A percentile compares a stretch with the other conserved stretches of the same genome.
phyloP scores from a whole-genome alignment of 768 basidiomycete species.

The Agrocybe pediades region DNA sequence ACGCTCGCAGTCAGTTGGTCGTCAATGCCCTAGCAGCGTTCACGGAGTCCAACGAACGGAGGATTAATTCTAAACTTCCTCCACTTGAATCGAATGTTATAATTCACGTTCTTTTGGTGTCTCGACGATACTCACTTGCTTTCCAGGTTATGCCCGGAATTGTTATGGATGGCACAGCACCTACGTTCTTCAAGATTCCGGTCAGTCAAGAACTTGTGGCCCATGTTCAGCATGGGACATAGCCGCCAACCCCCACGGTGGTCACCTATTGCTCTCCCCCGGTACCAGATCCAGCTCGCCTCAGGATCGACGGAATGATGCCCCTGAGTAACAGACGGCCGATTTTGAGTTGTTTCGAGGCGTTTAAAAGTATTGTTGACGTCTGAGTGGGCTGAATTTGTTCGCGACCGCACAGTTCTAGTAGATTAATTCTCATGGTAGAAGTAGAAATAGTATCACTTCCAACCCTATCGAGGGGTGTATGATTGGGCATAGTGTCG shows the following conservation, averaged over 20 bases:
- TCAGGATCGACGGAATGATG: constrained; percentile 31
- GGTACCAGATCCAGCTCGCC: constrained; percentile 19
- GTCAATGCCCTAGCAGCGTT: constrained; percentile 26
- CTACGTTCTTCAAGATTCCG: constrained; percentile 32
- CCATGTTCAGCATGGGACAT: constrained; percentile 14
- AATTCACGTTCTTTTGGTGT: constrained; percentile 1
- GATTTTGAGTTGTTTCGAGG: constrained; percentile 31
- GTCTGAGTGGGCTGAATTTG: not conserved
- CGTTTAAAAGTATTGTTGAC: constrained; percentile 23
- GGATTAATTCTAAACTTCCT: constrained; percentile 6
- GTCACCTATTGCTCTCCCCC: constrained; percentile 14
- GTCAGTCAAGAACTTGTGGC: constrained; percentile 21
- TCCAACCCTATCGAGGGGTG: too few relatives aligned
- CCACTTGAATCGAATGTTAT: constrained; percentile 10
- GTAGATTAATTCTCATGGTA: too few relatives aligned
- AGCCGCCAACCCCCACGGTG: constrained; percentile 19
- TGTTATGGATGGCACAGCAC: constrained; percentile 28
- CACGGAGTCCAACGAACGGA: constrained; percentile 18
- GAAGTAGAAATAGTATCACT: too few relatives aligned
- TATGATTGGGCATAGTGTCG: too few relatives aligned
- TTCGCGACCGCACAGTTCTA: too few relatives aligned
- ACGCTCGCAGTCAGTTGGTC: constrained; percentile 24
- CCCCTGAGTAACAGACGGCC: constrained; percentile 27
- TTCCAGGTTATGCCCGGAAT: constrained; percentile 31
- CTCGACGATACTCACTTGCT: not conserved